Evolutionary conservation across 1,139 yeast species (phyloP), one percentile per base, ranked within the genome.

Genomic region (Yamadazyma membranifaciens): DNA sequence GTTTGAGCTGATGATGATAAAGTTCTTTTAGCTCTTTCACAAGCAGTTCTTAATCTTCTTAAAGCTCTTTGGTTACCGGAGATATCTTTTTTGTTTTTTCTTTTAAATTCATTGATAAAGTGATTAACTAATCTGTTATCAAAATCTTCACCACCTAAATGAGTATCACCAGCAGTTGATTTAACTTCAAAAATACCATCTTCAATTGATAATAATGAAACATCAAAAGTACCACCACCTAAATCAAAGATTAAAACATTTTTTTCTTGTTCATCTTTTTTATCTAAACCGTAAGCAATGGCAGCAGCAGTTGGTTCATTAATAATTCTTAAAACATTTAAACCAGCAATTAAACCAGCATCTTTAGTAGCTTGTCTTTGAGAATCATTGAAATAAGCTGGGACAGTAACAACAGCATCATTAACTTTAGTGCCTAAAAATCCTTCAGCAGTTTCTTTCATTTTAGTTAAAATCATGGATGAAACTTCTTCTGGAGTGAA

Each of bases 131-230:
- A 82, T 81, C 89, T 87, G 83, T 91, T 83, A 75, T 89, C 97
- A 76, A 91, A 91, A 80, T 91, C 98, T 81, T 91, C 96, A 85
- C 98, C 98, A 84, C 98, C 98, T 80, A 91, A 85, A 78, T 91
- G 98, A 64, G 98, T 92, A 79, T 92, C 97, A 88, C 98, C 98
- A 69, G 98, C 96, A 63, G 98, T 92, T 63, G 98, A 94, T 83
- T 91, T 91, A 67, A 92, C 98, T 67, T 95, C 91, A 85, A 91
- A 92, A 65, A 92, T 94, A 83, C 98, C 98, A 73, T 94, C 98
- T 69, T 94, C 95, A 69, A 92, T 88, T 80, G 88, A 87, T 71
- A 91, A 80, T 62, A 91, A 80, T 47, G 98, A 92, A 56, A 91
- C 97, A 87, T 89, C 97, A 77, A 89, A 89, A 70, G 97, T 89